Evolutionary conservation across 1,284 basidiomycete species (phyloP).

Genomic region (Ceratobasidium sp.): DNA sequence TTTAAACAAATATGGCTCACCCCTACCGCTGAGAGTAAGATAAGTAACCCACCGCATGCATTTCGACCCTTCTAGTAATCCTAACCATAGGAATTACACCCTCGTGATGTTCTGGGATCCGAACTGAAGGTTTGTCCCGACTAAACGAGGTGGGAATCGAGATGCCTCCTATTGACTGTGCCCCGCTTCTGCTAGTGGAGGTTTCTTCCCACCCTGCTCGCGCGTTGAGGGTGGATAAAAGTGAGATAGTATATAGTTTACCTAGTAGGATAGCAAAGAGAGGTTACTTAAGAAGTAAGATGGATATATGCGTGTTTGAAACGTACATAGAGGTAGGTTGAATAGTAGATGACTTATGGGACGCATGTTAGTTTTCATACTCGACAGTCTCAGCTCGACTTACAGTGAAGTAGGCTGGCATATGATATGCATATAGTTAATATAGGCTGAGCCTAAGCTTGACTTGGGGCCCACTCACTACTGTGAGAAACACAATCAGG

Average conservation of each 20-base stretch:
- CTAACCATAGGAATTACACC: not conserved
- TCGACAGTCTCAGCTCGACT: no score
- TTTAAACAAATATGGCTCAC: no score
- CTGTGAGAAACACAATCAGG: slow-evolving; percentile 41
- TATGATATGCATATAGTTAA: not conserved
- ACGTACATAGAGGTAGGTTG: slow-evolving; percentile 9
- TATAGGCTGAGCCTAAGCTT: not conserved
- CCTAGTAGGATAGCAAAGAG: not conserved
- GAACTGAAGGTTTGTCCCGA: not conserved
- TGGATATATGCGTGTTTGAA: not conserved
- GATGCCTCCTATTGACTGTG: not conserved
- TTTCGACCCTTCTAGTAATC: no score
- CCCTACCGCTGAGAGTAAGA: no score
- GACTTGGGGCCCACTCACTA: not conserved
- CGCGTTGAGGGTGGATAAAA: slow-evolving; percentile 16
- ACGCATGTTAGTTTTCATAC: not conserved
- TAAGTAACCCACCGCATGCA: not conserved
- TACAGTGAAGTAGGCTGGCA: not conserved
- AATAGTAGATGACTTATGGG: not conserved
- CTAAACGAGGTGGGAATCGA: not conserved
- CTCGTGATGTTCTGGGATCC: not conserved
- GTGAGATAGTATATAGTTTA: slow-evolving; percentile 17
- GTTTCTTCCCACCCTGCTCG: slow-evolving; percentile 6
- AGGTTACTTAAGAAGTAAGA: not conserved
- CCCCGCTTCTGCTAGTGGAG: not conserved